Base-by-base conservation (phyloP, 208 protist species). In the Leishmania lainsoni region DNA sequence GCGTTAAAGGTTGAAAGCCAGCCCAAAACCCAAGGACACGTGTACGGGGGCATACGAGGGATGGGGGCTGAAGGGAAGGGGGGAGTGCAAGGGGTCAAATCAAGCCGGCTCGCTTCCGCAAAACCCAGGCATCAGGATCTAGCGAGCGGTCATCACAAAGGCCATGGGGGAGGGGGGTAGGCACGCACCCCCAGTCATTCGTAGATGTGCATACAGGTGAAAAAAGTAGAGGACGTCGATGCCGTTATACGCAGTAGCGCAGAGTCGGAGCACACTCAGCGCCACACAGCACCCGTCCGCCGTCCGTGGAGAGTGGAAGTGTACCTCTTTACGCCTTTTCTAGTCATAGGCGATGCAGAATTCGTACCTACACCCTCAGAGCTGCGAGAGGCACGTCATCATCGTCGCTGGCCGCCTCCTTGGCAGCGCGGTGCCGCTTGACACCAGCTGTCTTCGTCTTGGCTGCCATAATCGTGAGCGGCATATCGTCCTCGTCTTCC, bases 301-400 rank as follows among this genome's bases (percentile, higher is more conserved):
- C 48, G 26, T n/a, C 4, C 8, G 45, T 29, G 35, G 69, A 5
- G 69, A 73, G 26, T 5, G 26, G 10, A 6, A 22, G 4, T 39
- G 20, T 16, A 16, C 45, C 12, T 54, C 14, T 48, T 52, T 6
- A 51, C 6, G 26, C 48, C 9, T 26, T 73, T 52, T n/a, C 45
- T 26, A 6, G 9, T 73, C 26, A 12, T 32, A 32, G 3, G 45
- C 12, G 69, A 32, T 76, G 51, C 29, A 8, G 1, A 14, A 39
- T 22, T n/a, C 16, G n/a, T 26, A 54, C 65, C 63, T 83, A 82
- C 22, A 59, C 79, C 32, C 22, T 86, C 59, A 95, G 86, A 29
- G 87, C 81, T 69, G 86, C 81, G 22, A 95, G 83, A 2, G 92
- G 91, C 48, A 95, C 79, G 63, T 96, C 91, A 39, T 96, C 93